A percentile compares a stretch with the other conserved stretches of the same genome.
These are phyloP conservation scores for Xylariaceae sp. DNA, from an alignment of 2,329 filamentous ascomycete genomes.

Conservation along the genomic window DNA sequence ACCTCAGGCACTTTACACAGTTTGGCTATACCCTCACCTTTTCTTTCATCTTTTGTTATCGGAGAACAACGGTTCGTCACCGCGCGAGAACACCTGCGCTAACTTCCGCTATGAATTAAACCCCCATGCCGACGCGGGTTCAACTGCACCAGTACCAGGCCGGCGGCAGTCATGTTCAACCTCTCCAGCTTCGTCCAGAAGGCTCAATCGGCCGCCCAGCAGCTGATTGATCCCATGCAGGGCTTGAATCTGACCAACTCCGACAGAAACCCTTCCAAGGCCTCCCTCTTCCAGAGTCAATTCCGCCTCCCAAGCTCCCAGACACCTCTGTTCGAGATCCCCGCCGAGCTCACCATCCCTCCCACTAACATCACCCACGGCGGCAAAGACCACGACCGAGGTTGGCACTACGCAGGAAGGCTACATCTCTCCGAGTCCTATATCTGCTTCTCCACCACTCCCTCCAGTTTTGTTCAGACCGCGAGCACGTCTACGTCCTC, in stretches of 20 bases:
- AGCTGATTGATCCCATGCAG: conserved; percentile 89
- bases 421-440: conserved; percentile 93
- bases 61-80: conserved; percentile 1
- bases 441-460: conserved; percentile 95
- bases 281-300: conserved; percentile 91
- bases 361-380: conserved; percentile 73
- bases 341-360: conserved; percentile 89
- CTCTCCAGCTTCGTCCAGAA: conserved; percentile 87
- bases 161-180: conserved; percentile 61
- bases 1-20: too few relatives aligned
- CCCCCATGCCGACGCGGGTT: conserved; percentile 36
- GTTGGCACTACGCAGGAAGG: conserved; percentile 90
- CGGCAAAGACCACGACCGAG: conserved; percentile 73
- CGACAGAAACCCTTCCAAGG: conserved; percentile 86
- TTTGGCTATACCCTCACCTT: conserved; percentile 6
- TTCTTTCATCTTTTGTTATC: neutral
- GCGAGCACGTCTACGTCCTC: conserved; percentile 82
- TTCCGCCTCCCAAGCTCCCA: conserved; percentile 94
- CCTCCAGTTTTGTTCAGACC: conserved; percentile 82
- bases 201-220: conserved; percentile 72
- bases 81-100: too few relatives aligned
- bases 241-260: conserved; percentile 74
- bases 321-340: conserved; percentile 94
- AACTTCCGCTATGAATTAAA: conserved; percentile 41
- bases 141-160: conserved; percentile 31